A percentile compares a stretch with the other conserved stretches of the same genome.
Conservation (phyloP, 331 rosid genomes). For the Spiraea crenata region DNA sequence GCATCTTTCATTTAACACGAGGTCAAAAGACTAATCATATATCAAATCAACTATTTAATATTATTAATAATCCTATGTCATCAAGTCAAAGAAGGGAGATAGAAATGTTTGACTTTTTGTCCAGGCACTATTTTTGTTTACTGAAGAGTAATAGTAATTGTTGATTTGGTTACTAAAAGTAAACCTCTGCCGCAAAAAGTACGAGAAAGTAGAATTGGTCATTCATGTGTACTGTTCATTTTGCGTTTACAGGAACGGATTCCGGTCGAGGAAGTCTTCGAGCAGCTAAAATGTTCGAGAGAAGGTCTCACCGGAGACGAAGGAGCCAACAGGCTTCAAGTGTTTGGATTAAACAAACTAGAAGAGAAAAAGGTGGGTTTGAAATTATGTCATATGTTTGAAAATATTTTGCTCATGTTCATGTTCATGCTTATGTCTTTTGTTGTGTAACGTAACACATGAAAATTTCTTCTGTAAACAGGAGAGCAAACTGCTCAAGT, state of each 20-base stretch:
- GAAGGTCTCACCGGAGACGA: conserved; percentile 78
- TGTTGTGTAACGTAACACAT: neutral
- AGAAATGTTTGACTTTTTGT: neutral
- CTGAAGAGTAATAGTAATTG: neutral
- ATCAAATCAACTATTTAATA: neutral
- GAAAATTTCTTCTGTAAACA: conserved; percentile 31
- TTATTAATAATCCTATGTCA: no score
- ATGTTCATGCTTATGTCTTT: neutral
- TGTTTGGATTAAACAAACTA: conserved; percentile 94
- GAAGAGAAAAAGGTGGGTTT: conserved; percentile 85
- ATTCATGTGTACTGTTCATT: neutral
- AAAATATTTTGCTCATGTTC: neutral
- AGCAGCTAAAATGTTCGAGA: conserved; percentile 83
- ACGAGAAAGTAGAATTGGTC: neutral
- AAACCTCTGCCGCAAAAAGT: neutral
- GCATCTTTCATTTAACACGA: neutral
- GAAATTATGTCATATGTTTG: no score
- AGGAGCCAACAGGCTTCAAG: conserved; percentile 83
- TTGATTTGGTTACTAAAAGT: neutral
- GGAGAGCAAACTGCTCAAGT: conserved; percentile 89
- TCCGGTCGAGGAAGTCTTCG: conserved; percentile 95
- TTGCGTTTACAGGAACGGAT: conserved; percentile 66
- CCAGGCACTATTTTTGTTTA: neutral
- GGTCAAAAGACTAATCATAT: no score
- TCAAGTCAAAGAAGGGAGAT: neutral